These are phyloP conservation scores for Aspergillus pseudonomiae DNA, from an alignment of 2,329 filamentous ascomycete species.

Conservation along the genomic window DNA sequence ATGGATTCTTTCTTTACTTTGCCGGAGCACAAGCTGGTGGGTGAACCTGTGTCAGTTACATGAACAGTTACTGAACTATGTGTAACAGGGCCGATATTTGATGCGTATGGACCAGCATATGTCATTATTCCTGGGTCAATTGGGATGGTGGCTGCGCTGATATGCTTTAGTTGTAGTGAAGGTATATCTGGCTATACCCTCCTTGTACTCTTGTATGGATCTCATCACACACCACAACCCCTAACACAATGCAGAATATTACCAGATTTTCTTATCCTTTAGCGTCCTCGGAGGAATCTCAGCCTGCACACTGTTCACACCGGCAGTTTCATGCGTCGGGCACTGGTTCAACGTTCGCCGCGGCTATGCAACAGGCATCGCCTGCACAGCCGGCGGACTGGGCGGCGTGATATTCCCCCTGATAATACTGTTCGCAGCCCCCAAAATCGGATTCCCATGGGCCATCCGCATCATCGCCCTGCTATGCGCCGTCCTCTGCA, in stretches of 20 bases:
- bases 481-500: conserved; percentile 23
- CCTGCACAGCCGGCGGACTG: conserved; percentile 37
- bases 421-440: conserved; percentile 32
- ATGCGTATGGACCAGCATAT: conserved; percentile 17
- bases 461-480: conserved; percentile 35
- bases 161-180: conserved; percentile 8
- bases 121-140: conserved; percentile 22
- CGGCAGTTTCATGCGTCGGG: conserved; percentile 32
- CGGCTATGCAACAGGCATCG: conserved; percentile 38
- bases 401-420: conserved; percentile 41
- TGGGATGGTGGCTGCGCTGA: conserved; percentile 20
- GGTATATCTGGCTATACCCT: background rate
- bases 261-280: conserved; percentile 42
- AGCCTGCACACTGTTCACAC: conserved; percentile 34
- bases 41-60: background rate
- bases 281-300: conserved; percentile 39
- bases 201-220: no score
- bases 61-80: background rate
- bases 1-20: conserved; percentile 44
- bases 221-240: background rate
- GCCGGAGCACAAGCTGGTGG: conserved; percentile 27
- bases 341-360: conserved; percentile 40
- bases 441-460: conserved; percentile 37
- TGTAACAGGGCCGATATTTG: conserved; percentile 20
- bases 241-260: conserved; percentile 34